Conservation (phyloP, 352 stramenopile species). For the Globisporangium barbulae region DNA sequence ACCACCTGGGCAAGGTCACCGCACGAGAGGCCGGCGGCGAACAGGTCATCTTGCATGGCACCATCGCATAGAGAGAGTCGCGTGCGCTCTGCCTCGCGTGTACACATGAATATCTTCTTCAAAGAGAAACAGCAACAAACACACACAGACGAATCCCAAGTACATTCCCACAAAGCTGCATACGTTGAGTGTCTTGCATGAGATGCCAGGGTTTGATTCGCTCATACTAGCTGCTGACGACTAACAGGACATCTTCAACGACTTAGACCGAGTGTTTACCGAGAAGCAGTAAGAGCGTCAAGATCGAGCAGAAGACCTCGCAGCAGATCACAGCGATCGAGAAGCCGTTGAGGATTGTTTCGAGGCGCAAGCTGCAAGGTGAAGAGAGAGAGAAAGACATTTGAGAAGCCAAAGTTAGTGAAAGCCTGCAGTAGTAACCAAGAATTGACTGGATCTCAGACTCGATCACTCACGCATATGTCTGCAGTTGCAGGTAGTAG, state of each 20-base stretch:
- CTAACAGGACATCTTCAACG: not conserved
- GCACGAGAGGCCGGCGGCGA: conserved; percentile 46
- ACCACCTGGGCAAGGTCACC: conserved; percentile 87
- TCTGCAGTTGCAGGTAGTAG: conserved; percentile 76
- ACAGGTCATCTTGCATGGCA: conserved; percentile 83
- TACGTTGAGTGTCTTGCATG: not conserved
- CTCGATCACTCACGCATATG: conserved; percentile 50
- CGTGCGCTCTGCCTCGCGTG: not conserved
- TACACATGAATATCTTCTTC: conserved; percentile 4
- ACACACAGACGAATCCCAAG: conserved; percentile 1
- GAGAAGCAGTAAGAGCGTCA: conserved; percentile 42
- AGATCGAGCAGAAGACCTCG: conserved; percentile 50
- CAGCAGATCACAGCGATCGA: conserved; percentile 50
- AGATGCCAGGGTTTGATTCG: not conserved
- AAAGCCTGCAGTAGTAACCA: not conserved
- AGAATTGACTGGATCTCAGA: not conserved
- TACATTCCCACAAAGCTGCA: conserved; percentile 8
- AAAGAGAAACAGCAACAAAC: conserved; percentile 1
- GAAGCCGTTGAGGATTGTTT: conserved; percentile 59
- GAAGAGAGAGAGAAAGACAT: not conserved
- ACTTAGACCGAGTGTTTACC: conserved; percentile 13
- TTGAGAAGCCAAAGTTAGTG: not conserved
- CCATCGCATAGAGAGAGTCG: conserved; percentile 42
- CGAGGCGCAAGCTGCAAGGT: conserved; percentile 42
- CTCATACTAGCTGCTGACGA: not conserved